A percentile compares a stretch with the other conserved stretches of the same genome.
Conservation (phyloP, 78 protist species). For the Parvularia atlantis region DNA sequence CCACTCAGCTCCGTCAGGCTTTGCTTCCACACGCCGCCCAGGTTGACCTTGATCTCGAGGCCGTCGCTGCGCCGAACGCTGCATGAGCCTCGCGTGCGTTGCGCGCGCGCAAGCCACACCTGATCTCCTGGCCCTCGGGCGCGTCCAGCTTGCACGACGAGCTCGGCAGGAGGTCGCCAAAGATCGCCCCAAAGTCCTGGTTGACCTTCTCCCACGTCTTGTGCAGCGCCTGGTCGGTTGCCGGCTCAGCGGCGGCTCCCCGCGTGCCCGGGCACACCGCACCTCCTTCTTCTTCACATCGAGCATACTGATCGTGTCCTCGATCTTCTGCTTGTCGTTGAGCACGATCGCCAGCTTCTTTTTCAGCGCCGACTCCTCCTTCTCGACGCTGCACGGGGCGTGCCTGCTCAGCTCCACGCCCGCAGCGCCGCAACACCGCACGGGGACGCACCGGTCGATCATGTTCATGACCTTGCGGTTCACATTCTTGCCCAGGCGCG, state of each 20-base stretch:
- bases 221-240: conserved; percentile 71
- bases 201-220: conserved; percentile 44
- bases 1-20: conserved; percentile 91
- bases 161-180: conserved; percentile 81
- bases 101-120: too few relatives aligned
- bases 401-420: too few relatives aligned
- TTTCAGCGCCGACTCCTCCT: conserved; percentile 80
- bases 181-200: conserved; percentile 79
- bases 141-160: conserved; percentile 12
- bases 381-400: conserved; percentile 65
- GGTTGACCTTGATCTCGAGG: conserved; percentile 72
- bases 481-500: conserved; percentile 35
- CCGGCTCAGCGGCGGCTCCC: too few relatives aligned
- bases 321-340: conserved; percentile 80
- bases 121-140: conserved; percentile 4
- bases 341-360: conserved; percentile 66
- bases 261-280: too few relatives aligned
- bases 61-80: too few relatives aligned
- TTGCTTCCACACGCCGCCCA: conserved; percentile 94
- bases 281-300: conserved; percentile 85
- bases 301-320: conserved; percentile 62
- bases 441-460: conserved; percentile 42
- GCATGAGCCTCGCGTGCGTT: too few relatives aligned
- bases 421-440: too few relatives aligned
- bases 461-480: conserved; percentile 79